A percentile compares a stretch with the other conserved stretches of the same genome.
Conservation (phyloP, 768 basidiomycete genomes). For the Kwoniella pini region DNA sequence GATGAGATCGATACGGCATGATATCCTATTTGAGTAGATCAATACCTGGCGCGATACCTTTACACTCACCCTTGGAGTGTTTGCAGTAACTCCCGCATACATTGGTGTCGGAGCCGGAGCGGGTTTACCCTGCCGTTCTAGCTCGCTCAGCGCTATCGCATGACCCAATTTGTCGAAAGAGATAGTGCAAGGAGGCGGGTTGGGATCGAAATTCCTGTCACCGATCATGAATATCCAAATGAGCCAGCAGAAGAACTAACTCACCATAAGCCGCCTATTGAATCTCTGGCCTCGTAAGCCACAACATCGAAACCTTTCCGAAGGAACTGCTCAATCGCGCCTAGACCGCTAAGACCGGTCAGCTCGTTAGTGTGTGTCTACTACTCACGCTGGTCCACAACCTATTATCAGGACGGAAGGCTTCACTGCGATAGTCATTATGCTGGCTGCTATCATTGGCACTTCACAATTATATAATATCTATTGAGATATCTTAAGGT, state of each 20-base stretch:
- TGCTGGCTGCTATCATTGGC: too few relatives aligned
- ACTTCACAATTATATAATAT: too few relatives aligned
- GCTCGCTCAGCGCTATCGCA: slow-evolving; percentile 9
- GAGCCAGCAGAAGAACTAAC: neutral
- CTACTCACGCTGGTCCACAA: slow-evolving; percentile 16
- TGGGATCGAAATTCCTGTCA: slow-evolving; percentile 12
- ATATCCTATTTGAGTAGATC: slow-evolving; percentile 5
- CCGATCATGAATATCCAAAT: neutral
- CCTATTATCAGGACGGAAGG: slow-evolving; percentile 12
- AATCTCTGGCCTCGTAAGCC: slow-evolving; percentile 8
- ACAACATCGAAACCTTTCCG: slow-evolving; percentile 15
- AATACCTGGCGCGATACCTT: too few relatives aligned
- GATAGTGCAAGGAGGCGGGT: slow-evolving; percentile 5
- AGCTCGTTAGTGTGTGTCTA: neutral
- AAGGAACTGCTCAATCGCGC: slow-evolving; percentile 15
- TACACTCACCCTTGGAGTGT: slow-evolving; percentile 17
- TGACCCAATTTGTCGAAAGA: slow-evolving; percentile 15
- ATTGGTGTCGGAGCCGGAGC: slow-evolving; percentile 12
- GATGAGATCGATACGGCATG: slow-evolving; percentile 17
- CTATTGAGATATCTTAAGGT: too few relatives aligned
- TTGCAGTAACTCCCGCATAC: slow-evolving; percentile 17
- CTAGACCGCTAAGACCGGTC: slow-evolving; percentile 2
- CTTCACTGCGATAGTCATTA: slow-evolving; percentile 11
- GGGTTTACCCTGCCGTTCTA: slow-evolving; percentile 9
- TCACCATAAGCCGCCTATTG: slow-evolving; percentile 10